Evolutionary conservation across 2,329 filamentous ascomycete species (phyloP).

Genomic region (Fusarium sacchari): DNA sequence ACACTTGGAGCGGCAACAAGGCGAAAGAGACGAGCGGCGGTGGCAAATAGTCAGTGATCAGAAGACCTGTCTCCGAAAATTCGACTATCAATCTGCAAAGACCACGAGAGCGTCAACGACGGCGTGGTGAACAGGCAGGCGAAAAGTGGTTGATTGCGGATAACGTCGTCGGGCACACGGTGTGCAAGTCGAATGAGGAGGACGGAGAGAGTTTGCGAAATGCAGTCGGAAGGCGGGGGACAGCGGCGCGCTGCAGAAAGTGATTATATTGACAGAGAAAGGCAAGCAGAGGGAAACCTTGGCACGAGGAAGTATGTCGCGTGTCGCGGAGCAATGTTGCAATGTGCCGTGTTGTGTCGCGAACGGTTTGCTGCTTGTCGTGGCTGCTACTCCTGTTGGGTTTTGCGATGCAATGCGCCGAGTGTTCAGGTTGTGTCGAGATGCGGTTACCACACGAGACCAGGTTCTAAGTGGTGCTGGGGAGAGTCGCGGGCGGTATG

Average conservation of each 20-base stretch:
- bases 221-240: conserved; percentile 41
- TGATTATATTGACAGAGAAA: conserved; percentile 17
- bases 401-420: conserved; percentile 36
- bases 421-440: conserved; percentile 39
- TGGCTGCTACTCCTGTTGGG: conserved; percentile 21
- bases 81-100: conserved; percentile 24
- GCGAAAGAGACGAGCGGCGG: conserved; percentile 23
- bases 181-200: conserved; percentile 19
- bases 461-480: conserved; percentile 41
- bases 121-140: conserved; percentile 1
- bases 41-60: conserved; percentile 35
- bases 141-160: conserved; percentile 23
- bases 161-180: conserved; percentile 12
- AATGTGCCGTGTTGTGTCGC: conserved; percentile 33
- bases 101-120: conserved; percentile 15
- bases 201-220: conserved; percentile 15
- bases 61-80: conserved; percentile 19
- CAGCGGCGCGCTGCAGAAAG: conserved; percentile 38
- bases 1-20: conserved; percentile 25
- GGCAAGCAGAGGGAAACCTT: conserved; percentile 4
- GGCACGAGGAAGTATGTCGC: conserved; percentile 22
- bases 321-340: conserved; percentile 35
- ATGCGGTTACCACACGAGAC: conserved; percentile 44
- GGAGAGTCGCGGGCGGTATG: conserved; percentile 38
- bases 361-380: conserved; percentile 32